Conservation (phyloP, 2,329 filamentous ascomycete genomes). For the Tympanopsis confertula region DNA sequence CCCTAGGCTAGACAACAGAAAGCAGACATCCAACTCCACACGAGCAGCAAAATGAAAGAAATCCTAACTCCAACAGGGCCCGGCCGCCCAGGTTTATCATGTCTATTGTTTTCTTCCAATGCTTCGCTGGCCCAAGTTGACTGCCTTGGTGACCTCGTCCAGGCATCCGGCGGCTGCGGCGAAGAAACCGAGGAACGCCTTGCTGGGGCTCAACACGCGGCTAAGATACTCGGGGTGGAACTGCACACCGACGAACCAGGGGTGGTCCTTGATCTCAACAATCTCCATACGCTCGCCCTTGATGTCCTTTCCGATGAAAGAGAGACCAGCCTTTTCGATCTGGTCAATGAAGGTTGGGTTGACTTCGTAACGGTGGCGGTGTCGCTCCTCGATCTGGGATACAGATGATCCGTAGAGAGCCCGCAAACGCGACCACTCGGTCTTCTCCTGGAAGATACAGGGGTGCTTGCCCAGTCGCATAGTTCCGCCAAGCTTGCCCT, state of each 20-base stretch:
- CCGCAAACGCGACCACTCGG: slow-evolving; percentile 69
- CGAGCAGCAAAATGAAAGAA: no score
- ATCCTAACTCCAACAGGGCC: no score
- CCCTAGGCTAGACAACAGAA: no score
- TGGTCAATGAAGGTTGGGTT: slow-evolving; percentile 66
- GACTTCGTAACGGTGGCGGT: slow-evolving; percentile 83
- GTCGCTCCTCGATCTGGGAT: slow-evolving; percentile 56
- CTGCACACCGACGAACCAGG: slow-evolving; percentile 76
- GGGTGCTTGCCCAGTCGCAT: slow-evolving; percentile 73
- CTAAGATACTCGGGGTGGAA: slow-evolving; percentile 81
- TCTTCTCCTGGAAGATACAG: slow-evolving; percentile 63
- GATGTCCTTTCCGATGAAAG: slow-evolving; percentile 71
- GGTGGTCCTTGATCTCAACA: slow-evolving; percentile 71
- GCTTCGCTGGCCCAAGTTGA: no score
- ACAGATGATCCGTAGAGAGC: slow-evolving; percentile 56
- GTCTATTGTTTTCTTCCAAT: no score
- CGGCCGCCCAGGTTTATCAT: no score
- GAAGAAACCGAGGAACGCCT: slow-evolving; percentile 74
- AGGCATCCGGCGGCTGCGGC: slow-evolving; percentile 64
- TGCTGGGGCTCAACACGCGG: slow-evolving; percentile 61
- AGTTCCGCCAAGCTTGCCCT: slow-evolving; percentile 68
- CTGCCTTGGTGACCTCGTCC: slow-evolving; percentile 15
- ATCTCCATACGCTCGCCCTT: slow-evolving; percentile 72
- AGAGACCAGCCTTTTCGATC: slow-evolving; percentile 57
- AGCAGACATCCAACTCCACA: no score